These are phyloP conservation scores for Neltuma alba DNA, from an alignment of 306 rosid genomes.

Conservation along the genomic window DNA sequence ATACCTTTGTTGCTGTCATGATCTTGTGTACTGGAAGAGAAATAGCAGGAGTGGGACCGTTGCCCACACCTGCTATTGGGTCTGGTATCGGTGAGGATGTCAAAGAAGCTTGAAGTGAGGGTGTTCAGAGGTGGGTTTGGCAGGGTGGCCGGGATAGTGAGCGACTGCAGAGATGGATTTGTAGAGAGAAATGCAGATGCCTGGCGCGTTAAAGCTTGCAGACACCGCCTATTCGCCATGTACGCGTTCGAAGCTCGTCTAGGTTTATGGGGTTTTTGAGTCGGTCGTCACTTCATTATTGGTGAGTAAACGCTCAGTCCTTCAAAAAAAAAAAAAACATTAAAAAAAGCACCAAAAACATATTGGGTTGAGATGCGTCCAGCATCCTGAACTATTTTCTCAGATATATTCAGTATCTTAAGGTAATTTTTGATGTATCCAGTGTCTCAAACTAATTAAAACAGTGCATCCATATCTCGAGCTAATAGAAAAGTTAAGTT, in stretches of 20 bases:
- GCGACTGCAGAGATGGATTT: conserved; percentile 41
- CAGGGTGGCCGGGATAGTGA: conserved; percentile 31
- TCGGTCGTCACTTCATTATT: background rate
- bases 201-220: conserved; percentile 58
- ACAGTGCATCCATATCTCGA: too few species aligned
- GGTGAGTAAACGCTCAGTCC: too few species aligned
- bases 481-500: too few species aligned
- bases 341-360: too few species aligned
- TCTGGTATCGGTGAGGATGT: conserved; percentile 31
- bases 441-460: too few species aligned
- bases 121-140: conserved; percentile 29
- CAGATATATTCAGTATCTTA: too few species aligned
- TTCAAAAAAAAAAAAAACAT: too few species aligned
- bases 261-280: background rate
- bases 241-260: background rate
- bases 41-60: conserved; percentile 49
- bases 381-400: too few species aligned
- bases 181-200: conserved; percentile 50
- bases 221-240: conserved; percentile 78
- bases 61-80: conserved; percentile 32
- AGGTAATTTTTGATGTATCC: too few species aligned
- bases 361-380: too few species aligned
- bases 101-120: conserved; percentile 28
- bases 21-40: conserved; percentile 52
- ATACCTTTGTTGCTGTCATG: conserved; percentile 29